phyloP scores from a whole-genome alignment of 2,329 filamentous ascomycete genomes.

The Colletotrichum falcatum region DNA sequence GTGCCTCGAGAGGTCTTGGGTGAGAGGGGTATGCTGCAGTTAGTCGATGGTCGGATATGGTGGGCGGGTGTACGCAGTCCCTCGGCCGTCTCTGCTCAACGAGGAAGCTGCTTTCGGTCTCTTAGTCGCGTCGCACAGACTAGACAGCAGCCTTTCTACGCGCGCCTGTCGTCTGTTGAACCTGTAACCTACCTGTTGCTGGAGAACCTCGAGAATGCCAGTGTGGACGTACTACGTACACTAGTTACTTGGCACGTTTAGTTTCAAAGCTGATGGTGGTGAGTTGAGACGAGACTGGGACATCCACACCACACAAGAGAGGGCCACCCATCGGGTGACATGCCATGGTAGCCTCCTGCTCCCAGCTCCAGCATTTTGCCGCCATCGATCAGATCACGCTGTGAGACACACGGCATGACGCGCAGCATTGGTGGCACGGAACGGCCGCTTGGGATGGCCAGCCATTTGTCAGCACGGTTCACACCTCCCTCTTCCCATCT shows the following conservation, averaged over 20 bases:
- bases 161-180: background rate
- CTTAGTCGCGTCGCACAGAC: background rate
- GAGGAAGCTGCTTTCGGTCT: background rate
- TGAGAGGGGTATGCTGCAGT: constrained; percentile 5
- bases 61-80: background rate
- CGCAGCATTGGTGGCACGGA: background rate
- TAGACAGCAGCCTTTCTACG: background rate
- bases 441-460: background rate
- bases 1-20: background rate
- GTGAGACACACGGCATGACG: constrained; percentile 9
- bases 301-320: background rate
- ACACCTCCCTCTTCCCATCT: background rate
- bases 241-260: too few relatives aligned
- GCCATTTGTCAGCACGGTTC: background rate
- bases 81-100: background rate
- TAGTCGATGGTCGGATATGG: background rate
- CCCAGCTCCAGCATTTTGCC: background rate
- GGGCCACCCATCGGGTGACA: background rate
- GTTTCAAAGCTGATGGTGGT: background rate
- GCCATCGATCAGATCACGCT: constrained; percentile 11
- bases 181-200: background rate
- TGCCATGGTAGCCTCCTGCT: background rate
- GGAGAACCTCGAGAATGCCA: background rate
- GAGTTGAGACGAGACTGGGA: background rate
- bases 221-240: too few relatives aligned